Base-by-base conservation (phyloP, 176 grass and related monocot species). In the Carex parvula region DNA sequence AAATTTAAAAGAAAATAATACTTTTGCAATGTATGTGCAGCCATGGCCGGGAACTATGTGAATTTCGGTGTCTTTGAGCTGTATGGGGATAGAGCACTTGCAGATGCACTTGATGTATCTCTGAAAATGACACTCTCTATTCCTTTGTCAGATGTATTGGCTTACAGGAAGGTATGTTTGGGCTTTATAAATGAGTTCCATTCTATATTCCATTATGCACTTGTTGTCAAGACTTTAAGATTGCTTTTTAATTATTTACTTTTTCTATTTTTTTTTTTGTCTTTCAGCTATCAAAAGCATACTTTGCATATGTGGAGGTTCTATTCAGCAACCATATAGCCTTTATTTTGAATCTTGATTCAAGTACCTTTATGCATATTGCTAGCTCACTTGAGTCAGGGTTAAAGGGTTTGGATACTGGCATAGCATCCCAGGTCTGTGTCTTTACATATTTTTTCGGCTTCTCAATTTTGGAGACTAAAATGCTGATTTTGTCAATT, bases 41-140 rank as follows among this genome's bases (percentile, higher is more conserved):
- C 97, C 85, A 92, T 99, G 84, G 87, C 93, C 56, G 93, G 97
- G 41, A 99, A 94, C 88, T 99, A 99, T 71, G 97, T 95, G 77
- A 99, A 99, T 77, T 99, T 96, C 69, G 97, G 97, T 69, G 97
- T 99, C 64, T 99, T 99, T 88, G 97, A 99, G 86, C 84, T 99
- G 57, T 99, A 99, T 86, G 93, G 93, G 83, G 97, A 99, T 59
- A 93, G 88, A 81, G 97, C 97, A 74, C 91, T 99, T 81, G 93
- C 91, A 22, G 93, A 99, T 94, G 97, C 84, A 61, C 87, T 99
- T 64, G 93, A 99, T 86, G 83, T 99, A 84, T 99, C 97, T 84
- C 80, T 99, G 83, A 99, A 99, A 89, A 96, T 99, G 91, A 92
- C 88, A 55, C 91, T 99, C 59, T 92, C 97, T 33, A 83, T 99